Base-by-base conservation (phyloP, 2,329 filamentous ascomycete genomes). In the Penicillium sp. region DNA sequence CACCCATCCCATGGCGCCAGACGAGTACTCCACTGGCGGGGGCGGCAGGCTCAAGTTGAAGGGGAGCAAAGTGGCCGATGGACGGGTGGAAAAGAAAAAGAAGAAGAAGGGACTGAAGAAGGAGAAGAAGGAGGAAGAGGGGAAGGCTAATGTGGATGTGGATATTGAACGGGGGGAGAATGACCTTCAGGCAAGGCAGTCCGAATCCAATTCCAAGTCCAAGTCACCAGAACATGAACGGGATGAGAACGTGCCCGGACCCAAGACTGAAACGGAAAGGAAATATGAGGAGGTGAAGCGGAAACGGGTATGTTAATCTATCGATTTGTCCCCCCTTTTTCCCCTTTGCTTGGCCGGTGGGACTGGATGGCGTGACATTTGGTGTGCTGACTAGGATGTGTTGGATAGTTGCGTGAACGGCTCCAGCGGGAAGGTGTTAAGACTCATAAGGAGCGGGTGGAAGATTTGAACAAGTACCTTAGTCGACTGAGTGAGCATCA, bases 361-460 rank as follows among this genome's bases (percentile, higher is more conserved):
- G 16, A 37, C 34, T 45, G 29, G 36, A 46, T 40, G 24, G 31
- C 44, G 31, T 28, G 23, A 26, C 43, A 42, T 49, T 60, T 43
- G 37, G 56, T 34, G 48, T 51, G 33, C 42, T 52, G 33, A 50
- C 18, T 19, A 33, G 40, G 18, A n/a, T 48, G 48, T 14, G 47
- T 54, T 28, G 24, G 14, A 57, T 63, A 94, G 91, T 79, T 97
- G 66, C 86, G 94, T 65, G 88, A 96, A 67, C 81, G 91, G 58
- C 78, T 95, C 40, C 87, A 89, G 69, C 86, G 88, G 13, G 92
- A 97, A 71, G 88, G 95, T 14, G 85, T 93, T 63, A 97, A 97
- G 81, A 96, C 92, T 26, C 94, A 99, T 75, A 97, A 97, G 73
- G 90, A 99, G 78, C 87, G 91, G 10, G 93, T 99, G 39, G 92